These are phyloP conservation scores for Rhodomyrtus psidioides DNA, from an alignment of 441 rosid genomes.

Conservation along the genomic window DNA sequence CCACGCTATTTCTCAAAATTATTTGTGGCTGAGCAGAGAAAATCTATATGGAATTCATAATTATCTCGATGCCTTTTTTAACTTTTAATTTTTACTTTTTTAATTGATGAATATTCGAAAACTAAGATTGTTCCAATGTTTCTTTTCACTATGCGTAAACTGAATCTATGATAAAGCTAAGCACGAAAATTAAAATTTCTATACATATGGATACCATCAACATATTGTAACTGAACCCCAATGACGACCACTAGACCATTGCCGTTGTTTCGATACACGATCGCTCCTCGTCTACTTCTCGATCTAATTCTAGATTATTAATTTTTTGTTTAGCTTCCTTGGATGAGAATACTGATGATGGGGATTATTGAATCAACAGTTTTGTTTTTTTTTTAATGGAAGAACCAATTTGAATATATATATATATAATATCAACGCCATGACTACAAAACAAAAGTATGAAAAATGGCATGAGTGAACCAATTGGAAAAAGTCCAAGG, in stretches of 20 bases:
- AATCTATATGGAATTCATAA: not conserved
- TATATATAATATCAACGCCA: not conserved
- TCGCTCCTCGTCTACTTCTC: not conserved
- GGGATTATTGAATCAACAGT: not conserved
- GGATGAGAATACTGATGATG: not conserved
- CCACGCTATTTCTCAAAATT: not conserved
- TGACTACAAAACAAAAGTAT: too few relatives aligned
- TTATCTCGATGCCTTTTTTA: accelerated
- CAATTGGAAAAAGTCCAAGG: not conserved
- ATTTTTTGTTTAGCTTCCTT: not conserved
- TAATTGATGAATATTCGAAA: accelerated
- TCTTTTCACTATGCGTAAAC: accelerated
- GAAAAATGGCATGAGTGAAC: not conserved
- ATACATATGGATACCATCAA: accelerated
- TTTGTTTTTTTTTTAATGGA: not conserved
- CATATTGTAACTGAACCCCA: too few relatives aligned
- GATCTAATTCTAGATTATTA: not conserved
- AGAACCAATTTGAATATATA: not conserved
- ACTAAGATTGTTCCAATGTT: not conserved
- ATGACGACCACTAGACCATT: accelerated
- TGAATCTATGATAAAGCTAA: not conserved
- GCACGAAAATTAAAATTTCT: not conserved
- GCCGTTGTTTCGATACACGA: not conserved
- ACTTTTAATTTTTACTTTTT: not conserved
- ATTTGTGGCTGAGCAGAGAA: not conserved